Evolutionary conservation across 202 grass and related monocot species (phyloP), one percentile per base, ranked within the genome.

Genomic region (Hordeum pubiflorum): DNA sequence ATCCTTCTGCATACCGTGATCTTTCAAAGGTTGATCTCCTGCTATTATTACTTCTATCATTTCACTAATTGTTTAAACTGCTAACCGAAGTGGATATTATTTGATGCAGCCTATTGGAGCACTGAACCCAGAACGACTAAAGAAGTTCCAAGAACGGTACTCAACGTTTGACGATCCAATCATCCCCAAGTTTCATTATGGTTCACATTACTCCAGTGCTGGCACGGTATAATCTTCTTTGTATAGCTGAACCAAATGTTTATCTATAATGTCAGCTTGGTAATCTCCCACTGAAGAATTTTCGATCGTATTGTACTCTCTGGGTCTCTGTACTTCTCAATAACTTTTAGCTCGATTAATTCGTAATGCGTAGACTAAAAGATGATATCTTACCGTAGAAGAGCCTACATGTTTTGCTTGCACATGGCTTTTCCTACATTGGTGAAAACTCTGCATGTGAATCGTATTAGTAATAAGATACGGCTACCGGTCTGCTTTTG

Each of bases 161-260:
- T 92, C 88, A 39, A 98, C 84, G 54, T 98, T 98, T 75, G 96
- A 98, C 73, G 96, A 98, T 91, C 92, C 96, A 80, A 77, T 93
- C 72, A 98, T 98, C 81, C 92, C 96, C 21, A 98, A 98, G 83
- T 98, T 98, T 73, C 92, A 98, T 69, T 98, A 98, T 75, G 96
- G 96, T 75, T 98, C 96, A 71, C 96, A 98, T 81, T 98, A 98
- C 85, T 98, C 96, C 70, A 98, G 96, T 81, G 92, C 90, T 79
- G 96, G 96, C 88, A 95, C 89, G 80, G 96, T 98, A 98, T 88
- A 78, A 78, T 63, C 39, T 75, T 65, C 40, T 82, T 82, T 65
- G 9, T 66, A 85, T 69, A 91, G 62, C 77, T 86, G 63, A 86
- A 44, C 44, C 44, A 71, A 58, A 83, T 86, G 20, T 78, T 80